Evolutionary conservation across 352 stramenopile species (phyloP), one percentile per base, ranked within the genome.

Genomic region (Phytophthora cryptogea): DNA sequence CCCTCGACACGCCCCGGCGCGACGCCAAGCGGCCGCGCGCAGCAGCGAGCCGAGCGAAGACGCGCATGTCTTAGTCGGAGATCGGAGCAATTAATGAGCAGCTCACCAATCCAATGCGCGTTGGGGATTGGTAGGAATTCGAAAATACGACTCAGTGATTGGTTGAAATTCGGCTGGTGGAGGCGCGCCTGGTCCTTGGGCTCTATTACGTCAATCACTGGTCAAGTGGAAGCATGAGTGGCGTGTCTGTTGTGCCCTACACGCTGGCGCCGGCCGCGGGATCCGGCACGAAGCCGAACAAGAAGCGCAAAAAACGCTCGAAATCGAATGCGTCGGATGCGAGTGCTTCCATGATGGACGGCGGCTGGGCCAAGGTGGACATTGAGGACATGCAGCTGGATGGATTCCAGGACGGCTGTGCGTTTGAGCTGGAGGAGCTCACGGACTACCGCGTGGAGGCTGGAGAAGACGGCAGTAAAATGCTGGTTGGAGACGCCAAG

Each of bases 341-440:
- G 2, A 42, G 36, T 1, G 36, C 39, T 10, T 45, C 51, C 23
- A 49, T 59, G 50, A 41, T 50, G 3, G 47, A 63, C 3, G 62
- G 52, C 20, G 71, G 76, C 7, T 95, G 87, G 87, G 44, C 76
- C 9, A 84, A 82, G 28, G 71, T 95, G 33, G 69, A 95, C 56
- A 76, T 94, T 41, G 64, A 86, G 28, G 80, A 92, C 23, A 72
- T 92, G 47, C 61, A 89, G 57, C 41, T 95, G 45, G 76, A 95
- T 30, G 87, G 87, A 26, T 95, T 94, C 59, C 85, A 92, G 43
- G 87, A 95, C 54, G 87, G 87, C 46, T 90, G 77, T 40, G 82
- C 80, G 28, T 94, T 91, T 33, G 85, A 93, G 40, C 46, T 95
- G 40, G 87, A 95, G 55, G 87, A 94, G 63, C 82, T 95, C 28